phyloP scores from a whole-genome alignment of 176 grass and related monocot genomes.

The Panicum miliaceum region DNA sequence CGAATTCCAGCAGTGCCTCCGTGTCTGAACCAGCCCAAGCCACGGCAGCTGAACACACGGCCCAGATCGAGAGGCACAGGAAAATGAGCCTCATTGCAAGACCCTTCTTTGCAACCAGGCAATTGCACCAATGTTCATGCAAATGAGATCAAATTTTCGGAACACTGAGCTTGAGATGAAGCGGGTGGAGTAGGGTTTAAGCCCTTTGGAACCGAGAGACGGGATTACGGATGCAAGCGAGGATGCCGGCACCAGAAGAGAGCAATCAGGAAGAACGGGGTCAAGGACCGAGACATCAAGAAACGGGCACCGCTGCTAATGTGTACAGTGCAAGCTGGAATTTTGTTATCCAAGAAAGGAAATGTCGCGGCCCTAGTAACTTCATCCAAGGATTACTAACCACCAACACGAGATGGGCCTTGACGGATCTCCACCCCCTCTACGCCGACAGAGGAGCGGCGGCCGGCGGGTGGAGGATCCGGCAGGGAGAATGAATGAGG shows the following conservation, averaged over 20 bases:
- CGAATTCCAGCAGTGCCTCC: slow-evolving; percentile 78
- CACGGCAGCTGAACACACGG: slow-evolving; percentile 18
- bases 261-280: not conserved
- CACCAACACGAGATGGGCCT: not conserved
- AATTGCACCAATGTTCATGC: slow-evolving; percentile 20
- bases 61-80: slow-evolving; percentile 61
- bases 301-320: slow-evolving; percentile 11
- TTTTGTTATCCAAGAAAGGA: not conserved
- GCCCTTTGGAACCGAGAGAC: not conserved
- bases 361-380: too few species aligned
- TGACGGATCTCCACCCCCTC: slow-evolving; percentile 11
- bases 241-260: slow-evolving; percentile 13
- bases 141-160: not conserved
- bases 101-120: slow-evolving; percentile 14
- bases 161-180: not conserved
- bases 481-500: not conserved
- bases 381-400: slow-evolving; percentile 8
- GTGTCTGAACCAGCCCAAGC: slow-evolving; percentile 58
- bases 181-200: slow-evolving; percentile 42
- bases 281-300: slow-evolving; percentile 16
- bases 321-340: slow-evolving; percentile 1
- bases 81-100: slow-evolving; percentile 64
- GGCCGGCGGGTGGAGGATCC: slow-evolving; percentile 16
- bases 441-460: not conserved
- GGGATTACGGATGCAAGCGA: not conserved